phyloP scores from a whole-genome alignment of 2,329 filamentous ascomycete species.

The Pseudocercospora crystallina region DNA sequence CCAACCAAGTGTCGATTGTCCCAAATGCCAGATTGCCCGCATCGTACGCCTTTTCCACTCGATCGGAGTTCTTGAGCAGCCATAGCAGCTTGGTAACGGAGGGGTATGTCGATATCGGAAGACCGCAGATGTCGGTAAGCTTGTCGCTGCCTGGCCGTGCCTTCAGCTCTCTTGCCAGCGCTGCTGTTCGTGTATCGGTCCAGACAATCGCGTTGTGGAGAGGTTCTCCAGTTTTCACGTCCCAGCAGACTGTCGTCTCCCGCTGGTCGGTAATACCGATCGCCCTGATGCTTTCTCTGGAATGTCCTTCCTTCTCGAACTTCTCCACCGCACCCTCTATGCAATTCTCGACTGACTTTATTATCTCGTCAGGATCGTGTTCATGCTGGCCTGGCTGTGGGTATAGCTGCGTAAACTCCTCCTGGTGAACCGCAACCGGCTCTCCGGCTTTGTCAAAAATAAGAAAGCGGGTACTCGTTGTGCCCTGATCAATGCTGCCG shows the following conservation, averaged over 20 bases:
- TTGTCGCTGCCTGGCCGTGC: slow-evolving; percentile 64
- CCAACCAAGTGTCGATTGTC: slow-evolving; percentile 84
- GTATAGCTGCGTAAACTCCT: slow-evolving; percentile 83
- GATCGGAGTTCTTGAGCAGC: slow-evolving; percentile 71
- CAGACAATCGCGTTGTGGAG: slow-evolving; percentile 85
- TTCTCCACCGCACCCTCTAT: slow-evolving; percentile 73
- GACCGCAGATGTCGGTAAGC: slow-evolving; percentile 69
- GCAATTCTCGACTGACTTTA: slow-evolving; percentile 73
- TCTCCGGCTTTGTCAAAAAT: slow-evolving; percentile 81
- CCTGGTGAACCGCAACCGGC: slow-evolving; percentile 78
- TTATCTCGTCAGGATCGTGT: slow-evolving; percentile 76
- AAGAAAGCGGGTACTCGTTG: slow-evolving; percentile 84
- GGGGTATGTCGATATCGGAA: slow-evolving; percentile 85
- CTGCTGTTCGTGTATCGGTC: slow-evolving; percentile 80
- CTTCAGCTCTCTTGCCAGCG: slow-evolving; percentile 76
- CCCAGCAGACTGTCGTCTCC: slow-evolving; percentile 85
- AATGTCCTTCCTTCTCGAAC: slow-evolving; percentile 70
- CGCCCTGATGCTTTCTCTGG: slow-evolving; percentile 67
- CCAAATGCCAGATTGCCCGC: slow-evolving; percentile 76
- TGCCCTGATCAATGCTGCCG: slow-evolving; percentile 87
- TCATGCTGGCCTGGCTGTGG: slow-evolving; percentile 89
- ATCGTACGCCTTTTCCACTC: slow-evolving; percentile 73
- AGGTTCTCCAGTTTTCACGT: slow-evolving; percentile 74
- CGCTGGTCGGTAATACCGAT: slow-evolving; percentile 85
- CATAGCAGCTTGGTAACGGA: slow-evolving; percentile 83